phyloP scores from a whole-genome alignment of 108 stramenopile genomes.

The Mediolabrus comicus region DNA sequence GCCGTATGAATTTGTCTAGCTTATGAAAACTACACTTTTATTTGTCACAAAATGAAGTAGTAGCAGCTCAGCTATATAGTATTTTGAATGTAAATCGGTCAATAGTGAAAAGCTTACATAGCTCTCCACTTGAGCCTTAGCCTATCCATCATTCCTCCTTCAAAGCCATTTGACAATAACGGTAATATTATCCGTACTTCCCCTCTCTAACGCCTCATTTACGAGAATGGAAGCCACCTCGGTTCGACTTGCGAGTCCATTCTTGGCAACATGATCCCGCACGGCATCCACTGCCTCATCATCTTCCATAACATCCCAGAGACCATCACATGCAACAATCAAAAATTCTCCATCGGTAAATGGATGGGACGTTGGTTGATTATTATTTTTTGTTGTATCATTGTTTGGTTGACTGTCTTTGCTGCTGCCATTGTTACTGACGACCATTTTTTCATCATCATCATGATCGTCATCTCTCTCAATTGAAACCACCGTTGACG shows the following conservation, averaged over 20 bases:
- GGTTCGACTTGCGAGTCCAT: conserved; percentile 20
- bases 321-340: conserved; percentile 88
- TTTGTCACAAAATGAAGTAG: not conserved
- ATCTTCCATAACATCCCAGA: conserved; percentile 90
- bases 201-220: conserved; percentile 65
- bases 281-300: conserved; percentile 83
- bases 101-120: not conserved
- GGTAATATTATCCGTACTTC: conserved; percentile 84
- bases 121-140: not conserved
- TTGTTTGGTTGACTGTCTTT: not conserved
- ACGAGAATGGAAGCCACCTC: conserved; percentile 56
- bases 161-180: conserved; percentile 81
- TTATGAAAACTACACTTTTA: not conserved
- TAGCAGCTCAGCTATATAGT: not conserved
- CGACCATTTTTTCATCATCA: not conserved
- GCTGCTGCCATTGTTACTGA: not conserved
- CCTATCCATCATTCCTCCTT: not conserved
- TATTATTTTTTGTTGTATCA: not conserved
- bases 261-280: conserved; percentile 13
- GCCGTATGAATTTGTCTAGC: not conserved
- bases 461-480: not conserved
- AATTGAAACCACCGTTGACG: conserved; percentile 31
- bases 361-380: not conserved
- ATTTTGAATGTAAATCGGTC: not conserved
- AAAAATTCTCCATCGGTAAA: conserved; percentile 59